Percentiles rank a stretch among this genome's conserved stretches.
Evolutionary conservation across 2,329 filamentous ascomycete species (phyloP).

Genomic region (Curvularia lunata): DNA sequence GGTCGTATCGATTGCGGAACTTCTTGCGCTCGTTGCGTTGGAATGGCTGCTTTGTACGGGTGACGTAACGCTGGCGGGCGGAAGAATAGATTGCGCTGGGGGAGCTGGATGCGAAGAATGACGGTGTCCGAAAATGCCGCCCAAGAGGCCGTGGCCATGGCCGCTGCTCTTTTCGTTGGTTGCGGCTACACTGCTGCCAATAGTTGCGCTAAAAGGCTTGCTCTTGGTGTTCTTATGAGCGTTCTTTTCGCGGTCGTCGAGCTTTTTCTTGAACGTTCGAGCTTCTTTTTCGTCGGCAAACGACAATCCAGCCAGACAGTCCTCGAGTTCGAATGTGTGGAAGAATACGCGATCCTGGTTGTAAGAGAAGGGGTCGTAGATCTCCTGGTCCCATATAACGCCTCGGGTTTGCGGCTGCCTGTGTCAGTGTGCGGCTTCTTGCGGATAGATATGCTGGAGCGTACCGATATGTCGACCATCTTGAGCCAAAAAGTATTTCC

Average conservation of each 20-base stretch:
- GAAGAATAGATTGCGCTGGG: conserved; percentile 58
- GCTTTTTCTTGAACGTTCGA: conserved; percentile 95
- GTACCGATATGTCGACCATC: conserved; percentile 92
- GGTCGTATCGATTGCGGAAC: conserved; percentile 63
- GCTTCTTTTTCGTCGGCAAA: conserved; percentile 98
- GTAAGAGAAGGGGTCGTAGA: conserved; percentile 93
- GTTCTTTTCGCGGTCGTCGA: conserved; percentile 95
- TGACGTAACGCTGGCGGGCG: conserved; percentile 50
- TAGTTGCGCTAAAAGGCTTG: conserved; percentile 69
- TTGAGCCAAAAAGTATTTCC: conserved; percentile 98
- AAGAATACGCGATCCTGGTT: conserved; percentile 98
- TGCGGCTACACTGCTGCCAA: conserved; percentile 30
- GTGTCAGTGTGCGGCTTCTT: conserved; percentile 52
- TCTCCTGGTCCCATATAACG: conserved; percentile 70
- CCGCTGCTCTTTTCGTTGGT: conserved; percentile 40
- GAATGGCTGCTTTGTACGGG: conserved; percentile 46
- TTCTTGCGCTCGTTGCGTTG: conserved; percentile 42
- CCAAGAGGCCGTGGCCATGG: conserved; percentile 57
- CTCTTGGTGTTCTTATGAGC: conserved; percentile 84
- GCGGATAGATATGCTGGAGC: conserved; percentile 41
- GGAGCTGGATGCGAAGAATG: conserved; percentile 52
- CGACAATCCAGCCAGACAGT: conserved; percentile 86
- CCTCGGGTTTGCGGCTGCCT: conserved; percentile 53
- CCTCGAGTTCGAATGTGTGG: conserved; percentile 94
- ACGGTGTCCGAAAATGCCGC: conserved; percentile 59